Evolutionary conservation across 139 green algal species (phyloP).

Genomic region (Raphidocelis subcapitata): DNA sequence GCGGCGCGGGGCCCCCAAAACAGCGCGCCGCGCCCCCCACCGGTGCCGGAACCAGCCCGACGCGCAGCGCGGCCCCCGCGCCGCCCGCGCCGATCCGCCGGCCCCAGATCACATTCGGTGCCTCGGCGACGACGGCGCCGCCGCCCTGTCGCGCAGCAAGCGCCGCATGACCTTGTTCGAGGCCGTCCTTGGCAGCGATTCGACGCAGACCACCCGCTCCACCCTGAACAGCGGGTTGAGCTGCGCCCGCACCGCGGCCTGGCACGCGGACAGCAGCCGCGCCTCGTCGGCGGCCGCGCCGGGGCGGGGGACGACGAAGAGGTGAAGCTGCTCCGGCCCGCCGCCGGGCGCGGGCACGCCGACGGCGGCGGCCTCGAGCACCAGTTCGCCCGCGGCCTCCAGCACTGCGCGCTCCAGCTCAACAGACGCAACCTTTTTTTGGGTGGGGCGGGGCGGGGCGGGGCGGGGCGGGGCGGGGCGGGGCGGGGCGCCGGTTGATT

Average conservation of each 20-base stretch:
- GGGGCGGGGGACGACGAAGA: constrained; percentile 73
- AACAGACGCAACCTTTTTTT: constrained; percentile 85
- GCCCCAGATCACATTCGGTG: too few relatives aligned
- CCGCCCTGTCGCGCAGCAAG: constrained; percentile 58
- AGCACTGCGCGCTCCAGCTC: constrained; percentile 84
- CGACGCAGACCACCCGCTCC: constrained; percentile 49
- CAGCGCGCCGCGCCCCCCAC: too few relatives aligned
- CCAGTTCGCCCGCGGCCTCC: constrained; percentile 21
- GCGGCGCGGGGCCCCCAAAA: too few relatives aligned
- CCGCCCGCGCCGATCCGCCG: too few relatives aligned
- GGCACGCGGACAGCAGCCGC: constrained; percentile 46
- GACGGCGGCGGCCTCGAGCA: constrained; percentile 79
- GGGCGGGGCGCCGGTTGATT: too few relatives aligned
- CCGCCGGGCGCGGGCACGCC: constrained; percentile 66
- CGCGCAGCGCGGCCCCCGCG: too few relatives aligned
- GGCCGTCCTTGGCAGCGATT: constrained; percentile 77
- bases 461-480: too few relatives aligned
- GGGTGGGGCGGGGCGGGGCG: background rate
- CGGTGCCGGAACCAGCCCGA: too few relatives aligned
- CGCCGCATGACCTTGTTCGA: constrained; percentile 93
- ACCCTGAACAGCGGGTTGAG: constrained; percentile 95
- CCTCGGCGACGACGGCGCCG: background rate
- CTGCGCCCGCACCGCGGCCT: constrained; percentile 61
- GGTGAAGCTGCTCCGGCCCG: constrained; percentile 80
- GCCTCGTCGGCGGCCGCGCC: background rate